Evolutionary conservation across 305 asterid genomes (phyloP), one percentile per base, ranked within the genome.

Genomic region (Plantago coronopus): DNA sequence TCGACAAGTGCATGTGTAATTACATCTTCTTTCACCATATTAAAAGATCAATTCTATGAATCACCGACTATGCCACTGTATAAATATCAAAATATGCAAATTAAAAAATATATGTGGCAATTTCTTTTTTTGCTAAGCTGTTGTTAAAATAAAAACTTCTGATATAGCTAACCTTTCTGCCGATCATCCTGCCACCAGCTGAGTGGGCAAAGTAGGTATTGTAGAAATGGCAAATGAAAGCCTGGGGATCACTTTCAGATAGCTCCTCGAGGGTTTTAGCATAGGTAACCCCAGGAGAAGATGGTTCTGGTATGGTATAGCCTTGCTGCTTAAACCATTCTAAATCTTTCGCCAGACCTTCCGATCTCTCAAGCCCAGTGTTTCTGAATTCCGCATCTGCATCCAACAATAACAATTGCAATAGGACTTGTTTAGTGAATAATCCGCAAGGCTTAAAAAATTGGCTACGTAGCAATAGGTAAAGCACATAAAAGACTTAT

Each of bases 161-260:
- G n/a, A 38, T 16, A 57, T 18, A 8, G 15, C 69, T 70, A n/a
- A 91, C 98, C 97, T 93, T 93, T 71, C 71, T 82, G 72, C 99
- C 99, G 0, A 93, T 93, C 99, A 93, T 89, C 73, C 97, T 79
- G 48, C 99, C 99, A 65, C 99, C 99, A 68, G 99, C 99, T 8
- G 97, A 50, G 78, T 93, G 99, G 27, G 96, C 97, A 62, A 93
- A 93, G 77, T 89, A 93, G 17, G 79, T 85, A 72, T 89, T 93
- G 83, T 93, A 93, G 73, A 93, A 93, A 73, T 93, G 98, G 76
- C 98, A 93, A 65, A 89, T 71, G 69, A 89, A 89, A 22, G 96
- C 94, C 65, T 81, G 98, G 54, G 97, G 95, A 73, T 93, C 89
- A 19, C 69, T 85, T 57, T 76, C 56, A n/a, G 29, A 19, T 21